Base-by-base conservation (phyloP, 192 early-diverging fungal genomes). In the Coemansia sp. region DNA sequence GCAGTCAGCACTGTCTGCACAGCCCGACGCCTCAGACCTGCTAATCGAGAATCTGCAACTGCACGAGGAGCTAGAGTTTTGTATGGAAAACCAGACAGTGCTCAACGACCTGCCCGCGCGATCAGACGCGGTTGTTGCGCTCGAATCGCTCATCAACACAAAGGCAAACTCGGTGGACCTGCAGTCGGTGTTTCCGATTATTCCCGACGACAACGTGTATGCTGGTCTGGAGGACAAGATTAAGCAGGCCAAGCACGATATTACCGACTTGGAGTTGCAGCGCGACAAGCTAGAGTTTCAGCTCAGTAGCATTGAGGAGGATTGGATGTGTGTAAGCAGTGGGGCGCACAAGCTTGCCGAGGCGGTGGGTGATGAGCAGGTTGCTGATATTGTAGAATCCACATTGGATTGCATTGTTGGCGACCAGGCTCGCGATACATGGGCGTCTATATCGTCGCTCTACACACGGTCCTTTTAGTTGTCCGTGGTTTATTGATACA, bases 231-330 rank as follows among this genome's bases (percentile, higher is more conserved):
- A 82, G 17, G 66, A 68, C 17, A 72, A 59, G 42, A 40, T 82
- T 22, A 72, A 67, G 57, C 66, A 72, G 28, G 34, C 66, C 21
- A 66, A 69, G 60, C 66, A 75, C 28, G 60, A 72, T 17, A 67
- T 82, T 4, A 64, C 65, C 34, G 79, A 82, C 25, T 64, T 82
- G 55, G 74, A 75, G 53, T 12, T 76, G 19, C 79, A 82, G 60
- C 59, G 70, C 10, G 74, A 82, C 54, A 72, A 61, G 46, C 62
- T 76, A 2, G 79, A 82, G 59, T 82, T 82, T 47, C 79, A 82
- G 60, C 65, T 75, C 57, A 59, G 48, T 19, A 82, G 74, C 70
- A 75, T 75, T 28, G 79, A 82, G 40, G 79, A 72, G 66, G 79
- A 82, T 62, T 82, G 79, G 79, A 66, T 72, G 34, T 56, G 42